Base-by-base conservation (phyloP, 2,329 filamentous ascomycete genomes). In the Cladophialophora immunda region DNA sequence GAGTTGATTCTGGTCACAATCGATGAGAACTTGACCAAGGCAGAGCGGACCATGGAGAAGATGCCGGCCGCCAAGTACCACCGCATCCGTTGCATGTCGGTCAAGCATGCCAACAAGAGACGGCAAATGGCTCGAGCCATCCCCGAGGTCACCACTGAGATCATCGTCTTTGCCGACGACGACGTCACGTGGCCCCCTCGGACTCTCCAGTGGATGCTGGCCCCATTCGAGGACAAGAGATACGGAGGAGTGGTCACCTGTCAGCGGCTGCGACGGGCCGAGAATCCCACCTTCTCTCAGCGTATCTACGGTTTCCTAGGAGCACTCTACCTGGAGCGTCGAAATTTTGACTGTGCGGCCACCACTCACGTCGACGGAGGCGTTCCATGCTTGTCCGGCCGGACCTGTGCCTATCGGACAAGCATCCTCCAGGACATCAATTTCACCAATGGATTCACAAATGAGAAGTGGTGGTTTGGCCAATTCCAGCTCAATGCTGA, bases 301-400 rank as follows among this genome's bases (percentile, higher is more conserved):
- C 86, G 86, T 58, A 82, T 92, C 70, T 97, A 90, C 89, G 94
- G 94, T 76, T 97, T 94, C 85, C 86, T 98, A 22, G 94, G 94
- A 5, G 92, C 93, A 25, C 89, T 94, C 59, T 98, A 98, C 79
- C 90, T 98, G 69, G 92, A 97, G 79, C 89, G 94, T 66, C 90
- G 94, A 68, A 98, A 97, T 80, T 98, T 97, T 77, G 94, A 98
- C 79, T 97, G 96, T 76, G 96, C 94, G 56, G 94, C 94, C 34
- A 97, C 94, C 62, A 94, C 96, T 78, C 92, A 94, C 81, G 91
- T 97, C 59, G 94, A 98, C 77, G 94, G 94, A 66, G 94, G 94
- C 47, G 91, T 96, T n/a, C 96, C 94, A 11, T 98, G 94, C 82
- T 92, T 98, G 84, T 97, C 94, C 55, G 94, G 94, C 65, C 90